Percentiles rank a stretch among this genome's conserved stretches.
These are phyloP conservation scores for Sarocladium oryzae DNA, from an alignment of 2,329 filamentous ascomycete genomes.

Conservation along the genomic window DNA sequence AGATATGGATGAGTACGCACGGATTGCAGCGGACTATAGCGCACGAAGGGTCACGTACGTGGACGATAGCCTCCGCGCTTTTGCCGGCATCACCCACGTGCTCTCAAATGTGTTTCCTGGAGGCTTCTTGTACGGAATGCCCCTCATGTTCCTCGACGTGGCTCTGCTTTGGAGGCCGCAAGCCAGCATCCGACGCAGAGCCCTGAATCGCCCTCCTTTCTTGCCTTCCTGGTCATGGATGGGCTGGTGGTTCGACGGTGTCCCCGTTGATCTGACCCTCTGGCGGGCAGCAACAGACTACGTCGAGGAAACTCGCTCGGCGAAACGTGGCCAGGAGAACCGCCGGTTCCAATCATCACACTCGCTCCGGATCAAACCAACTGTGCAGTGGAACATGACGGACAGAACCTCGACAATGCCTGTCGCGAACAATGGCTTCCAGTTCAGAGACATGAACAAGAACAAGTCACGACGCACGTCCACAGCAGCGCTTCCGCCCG, in stretches of 20 bases:
- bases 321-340: slow-evolving; percentile 22
- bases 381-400: slow-evolving; percentile 33
- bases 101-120: slow-evolving; percentile 34
- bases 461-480: slow-evolving; percentile 21
- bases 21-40: slow-evolving; percentile 38
- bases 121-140: slow-evolving; percentile 39
- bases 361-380: slow-evolving; percentile 31
- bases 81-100: slow-evolving; percentile 35
- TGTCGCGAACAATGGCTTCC: slow-evolving; percentile 30
- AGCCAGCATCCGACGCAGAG: slow-evolving; percentile 33
- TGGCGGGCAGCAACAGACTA: slow-evolving; percentile 39
- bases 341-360: slow-evolving; percentile 29
- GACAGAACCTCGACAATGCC: slow-evolving; percentile 29
- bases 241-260: slow-evolving; percentile 40
- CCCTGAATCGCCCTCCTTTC: slow-evolving; percentile 28
- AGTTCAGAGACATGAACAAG: slow-evolving; percentile 31
- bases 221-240: slow-evolving; percentile 42
- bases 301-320: slow-evolving; percentile 28
- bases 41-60: slow-evolving; percentile 30
- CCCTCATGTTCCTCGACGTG: slow-evolving; percentile 38
- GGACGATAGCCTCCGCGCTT: slow-evolving; percentile 36
- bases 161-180: slow-evolving; percentile 39
- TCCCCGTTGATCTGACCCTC: slow-evolving; percentile 33
- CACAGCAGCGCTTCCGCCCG: slow-evolving; percentile 26
- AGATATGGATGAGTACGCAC: slow-evolving; percentile 38